Evolutionary conservation across 2,329 filamentous ascomycete genomes (phyloP).

Genomic region (Hymenotorrendiella dingleyae): DNA sequence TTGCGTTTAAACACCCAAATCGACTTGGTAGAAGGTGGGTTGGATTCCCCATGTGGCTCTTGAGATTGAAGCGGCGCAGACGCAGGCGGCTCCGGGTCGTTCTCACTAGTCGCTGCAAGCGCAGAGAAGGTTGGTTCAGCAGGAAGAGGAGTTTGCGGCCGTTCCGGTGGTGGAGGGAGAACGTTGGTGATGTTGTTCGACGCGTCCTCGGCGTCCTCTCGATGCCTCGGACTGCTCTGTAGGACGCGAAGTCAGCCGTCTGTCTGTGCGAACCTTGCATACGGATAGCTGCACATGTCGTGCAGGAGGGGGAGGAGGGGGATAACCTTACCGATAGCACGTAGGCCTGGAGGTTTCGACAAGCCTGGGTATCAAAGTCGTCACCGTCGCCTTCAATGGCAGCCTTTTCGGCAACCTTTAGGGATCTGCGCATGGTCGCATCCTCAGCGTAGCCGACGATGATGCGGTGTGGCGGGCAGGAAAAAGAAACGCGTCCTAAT

Average conservation of each 20-base stretch:
- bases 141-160: not conserved
- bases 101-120: not conserved
- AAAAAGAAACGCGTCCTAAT: not conserved
- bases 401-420: constrained; percentile 2
- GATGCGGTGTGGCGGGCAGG: not conserved
- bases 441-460: not conserved
- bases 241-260: not conserved
- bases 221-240: not conserved
- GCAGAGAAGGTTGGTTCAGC: not conserved
- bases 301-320: not conserved
- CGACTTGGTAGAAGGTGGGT: no score
- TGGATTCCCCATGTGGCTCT: not conserved
- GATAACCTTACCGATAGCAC: constrained; percentile 17
- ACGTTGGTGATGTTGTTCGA: not conserved
- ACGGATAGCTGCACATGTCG: not conserved
- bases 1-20: not conserved
- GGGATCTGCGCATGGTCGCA: not conserved
- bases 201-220: not conserved
- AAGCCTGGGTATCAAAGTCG: constrained; percentile 19
- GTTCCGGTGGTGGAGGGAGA: not conserved
- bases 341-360: constrained; percentile 7
- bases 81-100: not conserved
- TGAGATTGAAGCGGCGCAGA: not conserved
- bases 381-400: constrained; percentile 9
- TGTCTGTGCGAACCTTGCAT: not conserved